Base-by-base conservation (phyloP, 495 filamentous ascomycete genomes). In the Penicillium angulare region DNA sequence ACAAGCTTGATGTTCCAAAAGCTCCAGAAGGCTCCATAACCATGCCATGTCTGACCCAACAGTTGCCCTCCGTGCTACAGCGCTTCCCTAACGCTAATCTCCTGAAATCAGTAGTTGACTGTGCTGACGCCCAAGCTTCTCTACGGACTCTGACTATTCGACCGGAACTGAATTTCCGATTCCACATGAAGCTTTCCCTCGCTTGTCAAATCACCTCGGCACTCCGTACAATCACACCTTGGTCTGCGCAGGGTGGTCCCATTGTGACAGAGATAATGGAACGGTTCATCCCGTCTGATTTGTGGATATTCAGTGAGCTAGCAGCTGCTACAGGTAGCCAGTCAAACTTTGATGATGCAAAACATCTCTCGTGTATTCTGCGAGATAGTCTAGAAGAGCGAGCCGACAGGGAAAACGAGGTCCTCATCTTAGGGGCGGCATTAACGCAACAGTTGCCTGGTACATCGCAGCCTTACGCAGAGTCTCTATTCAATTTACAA, bases 191-290 rank as follows among this genome's bases (percentile, higher is more conserved):
- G 23, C 34, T 60, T 3, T 57, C 61, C 2, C 34, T 64, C 6
- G 54, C 57, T 8, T 60, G 55, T 36, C 51, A 60, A 17, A 55
- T 64, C 12, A 58, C 57, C 2, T 60, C 57, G 7, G 61, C 54
- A 5, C 40, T 57, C 7, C 41, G 61, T n/a, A 57, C 54, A n/a
- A 56, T 64, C n/a, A 57, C 51, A n/a, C 61, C 61, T 15, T 60
- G 54, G 54, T 40, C 51, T 4, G 43, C 57, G 2, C 26, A 24
- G 13, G 43, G 48, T 7, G 61, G 57, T 13, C 51, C 51, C 1
- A 15, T 51, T 6, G 13, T 52, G 4, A 49, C 49, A 3, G 38
- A 53, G 18, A 31, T 60, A 3, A 23, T 64, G 5, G 52, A 51
- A 12, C 47, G 40, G 31, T 46, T 64, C 16, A 43, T 58, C 10